Base-by-base conservation (phyloP, 257 asterid species). In the Petrea volubilis region DNA sequence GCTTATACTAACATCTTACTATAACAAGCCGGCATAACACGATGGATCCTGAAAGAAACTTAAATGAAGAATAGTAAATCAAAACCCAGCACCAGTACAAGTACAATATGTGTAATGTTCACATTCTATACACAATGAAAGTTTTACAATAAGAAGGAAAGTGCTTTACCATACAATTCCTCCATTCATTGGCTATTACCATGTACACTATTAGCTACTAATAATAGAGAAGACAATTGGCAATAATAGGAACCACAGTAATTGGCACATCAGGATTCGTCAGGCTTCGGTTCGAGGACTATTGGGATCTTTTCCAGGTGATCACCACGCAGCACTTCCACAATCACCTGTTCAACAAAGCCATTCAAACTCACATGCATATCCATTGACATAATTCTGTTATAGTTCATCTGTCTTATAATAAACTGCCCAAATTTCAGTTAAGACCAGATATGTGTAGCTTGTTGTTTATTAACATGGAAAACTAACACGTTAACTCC, bases 291-390 rank as follows among this genome's bases (percentile, higher is more conserved):
- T 77, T 88, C 95, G 61, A 88, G 86, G 64, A 44, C 36, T 59
- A 88, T 90, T 40, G 89, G 91, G 60, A 88, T 82, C 74, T 88
- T 88, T 80, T 88, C 91, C 69, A 78, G 36, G 67, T 82, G 86
- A 78, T 88, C 95, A 63, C 79, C 95, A 6, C 95, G 87, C 14
- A 85, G 78, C 71, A 88, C 91, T 79, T 88, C 95, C 68, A 88
- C 82, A 49, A n/a, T 80, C 52, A 88, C 84, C 91, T 88, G 78
- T 61, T 36, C 58, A 72, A 41, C 64, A 61, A 53, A 68, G 67
- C n/a, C 61, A 55, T 51, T 11, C 8, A 4, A 17, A 38, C 55
- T 61, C 15, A 18, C 23, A 25, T 28, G 21, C 6, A 44, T 46
- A 24, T 21, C 36, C n/a, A 43, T 31, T 59, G 27, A 23, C 51